A percentile compares a stretch with the other conserved stretches of the same genome.
Conservation (phyloP, 768 basidiomycete species). For the Rhodotorula paludigena region DNA sequence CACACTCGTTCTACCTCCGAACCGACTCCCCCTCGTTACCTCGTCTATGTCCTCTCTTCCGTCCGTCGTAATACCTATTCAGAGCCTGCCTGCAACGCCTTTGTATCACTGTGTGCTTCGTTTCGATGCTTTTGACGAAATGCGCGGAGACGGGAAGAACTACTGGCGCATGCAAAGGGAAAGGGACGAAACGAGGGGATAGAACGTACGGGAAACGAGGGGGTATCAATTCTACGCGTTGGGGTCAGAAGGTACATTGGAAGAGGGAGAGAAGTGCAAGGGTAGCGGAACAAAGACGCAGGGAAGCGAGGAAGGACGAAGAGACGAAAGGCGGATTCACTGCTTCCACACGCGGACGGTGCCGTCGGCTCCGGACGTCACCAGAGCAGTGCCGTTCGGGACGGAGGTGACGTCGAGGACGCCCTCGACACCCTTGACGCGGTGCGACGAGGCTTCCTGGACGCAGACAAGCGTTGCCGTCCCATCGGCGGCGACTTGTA, state of each 20-base stretch:
- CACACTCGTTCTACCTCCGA: too few relatives aligned
- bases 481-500: neutral
- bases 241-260: neutral
- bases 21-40: too few relatives aligned
- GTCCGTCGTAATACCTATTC: too few relatives aligned
- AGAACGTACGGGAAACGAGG: too few relatives aligned
- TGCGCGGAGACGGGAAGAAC: too few relatives aligned
- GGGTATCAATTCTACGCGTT: too few relatives aligned
- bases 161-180: too few relatives aligned
- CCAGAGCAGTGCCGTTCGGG: constrained; percentile 75
- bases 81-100: too few relatives aligned
- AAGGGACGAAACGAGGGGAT: too few relatives aligned
- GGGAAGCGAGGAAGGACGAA: neutral
- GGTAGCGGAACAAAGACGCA: neutral
- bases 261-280: neutral
- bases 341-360: constrained; percentile 68
- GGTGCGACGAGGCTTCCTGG: constrained; percentile 83
- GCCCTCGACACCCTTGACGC: constrained; percentile 84
- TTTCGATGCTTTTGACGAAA: too few relatives aligned
- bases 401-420: constrained; percentile 83
- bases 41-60: too few relatives aligned
- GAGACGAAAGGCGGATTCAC: neutral
- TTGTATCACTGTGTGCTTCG: too few relatives aligned
- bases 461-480: constrained; percentile 53
- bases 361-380: constrained; percentile 92